A percentile compares a stretch with the other conserved stretches of the same genome.
phyloP scores from a whole-genome alignment of 495 filamentous ascomycete genomes.

The Parathielavia appendiculata region DNA sequence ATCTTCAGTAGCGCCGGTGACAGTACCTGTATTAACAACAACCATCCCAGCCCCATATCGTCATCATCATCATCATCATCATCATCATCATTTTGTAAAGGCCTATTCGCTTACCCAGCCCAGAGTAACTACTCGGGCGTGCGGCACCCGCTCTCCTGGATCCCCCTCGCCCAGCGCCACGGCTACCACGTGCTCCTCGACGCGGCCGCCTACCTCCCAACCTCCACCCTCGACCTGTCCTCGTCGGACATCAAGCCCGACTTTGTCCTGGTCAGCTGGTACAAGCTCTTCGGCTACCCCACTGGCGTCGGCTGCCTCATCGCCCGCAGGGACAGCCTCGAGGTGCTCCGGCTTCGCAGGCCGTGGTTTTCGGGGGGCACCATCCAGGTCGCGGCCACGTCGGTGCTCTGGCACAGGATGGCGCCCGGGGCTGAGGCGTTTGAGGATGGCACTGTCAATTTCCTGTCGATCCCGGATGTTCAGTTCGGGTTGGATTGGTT shows the following conservation, averaged over 20 bases:
- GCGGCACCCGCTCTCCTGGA: constrained; percentile 52
- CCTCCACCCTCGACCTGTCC: constrained; percentile 48
- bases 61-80: not conserved
- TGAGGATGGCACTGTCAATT: constrained; percentile 59
- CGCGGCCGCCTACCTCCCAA: constrained; percentile 53
- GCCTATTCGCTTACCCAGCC: constrained; percentile 59
- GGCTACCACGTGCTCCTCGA: constrained; percentile 52
- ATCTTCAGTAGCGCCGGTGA: not conserved
- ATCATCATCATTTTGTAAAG: constrained; percentile 10
- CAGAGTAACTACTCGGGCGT: constrained; percentile 61
- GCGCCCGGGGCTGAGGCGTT: constrained; percentile 41
- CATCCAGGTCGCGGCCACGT: constrained; percentile 47
- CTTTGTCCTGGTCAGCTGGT: constrained; percentile 53
- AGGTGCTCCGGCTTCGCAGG: constrained; percentile 35
- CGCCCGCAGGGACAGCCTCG: constrained; percentile 40
- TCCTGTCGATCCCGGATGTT: constrained; percentile 55
- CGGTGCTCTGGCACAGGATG: constrained; percentile 46
- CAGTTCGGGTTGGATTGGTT: constrained; percentile 45
- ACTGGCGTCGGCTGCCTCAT: constrained; percentile 55
- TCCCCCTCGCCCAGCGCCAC: constrained; percentile 38
- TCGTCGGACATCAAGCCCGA: constrained; percentile 44
- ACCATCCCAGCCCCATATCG: not conserved
- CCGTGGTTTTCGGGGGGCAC: constrained; percentile 61
- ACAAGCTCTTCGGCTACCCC: constrained; percentile 63
- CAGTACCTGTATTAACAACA: not conserved